Evolutionary conservation across 177 flowering plant genomes (phyloP).

Genomic region (Telopea speciosissima): DNA sequence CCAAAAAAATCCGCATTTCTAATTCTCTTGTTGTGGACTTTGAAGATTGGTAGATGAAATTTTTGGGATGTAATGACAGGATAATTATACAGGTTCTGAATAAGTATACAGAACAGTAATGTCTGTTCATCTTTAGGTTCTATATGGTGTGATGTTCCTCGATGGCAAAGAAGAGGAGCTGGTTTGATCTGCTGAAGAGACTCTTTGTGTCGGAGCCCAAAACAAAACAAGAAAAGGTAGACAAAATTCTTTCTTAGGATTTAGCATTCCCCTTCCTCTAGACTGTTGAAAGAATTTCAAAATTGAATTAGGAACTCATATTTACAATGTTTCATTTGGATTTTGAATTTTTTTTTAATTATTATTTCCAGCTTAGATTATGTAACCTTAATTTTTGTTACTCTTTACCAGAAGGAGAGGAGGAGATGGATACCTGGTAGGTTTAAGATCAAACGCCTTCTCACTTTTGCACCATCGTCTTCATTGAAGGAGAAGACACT

Average conservation of each 20-base stretch:
- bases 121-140: background rate
- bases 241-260: background rate
- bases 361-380: too few species aligned
- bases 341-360: too few species aligned
- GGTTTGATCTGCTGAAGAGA: conserved; percentile 47
- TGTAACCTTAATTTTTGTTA: background rate
- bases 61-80: background rate
- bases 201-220: conserved; percentile 38
- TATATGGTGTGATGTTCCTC: conserved; percentile 24
- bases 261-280: background rate
- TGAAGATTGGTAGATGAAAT: background rate
- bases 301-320: too few species aligned
- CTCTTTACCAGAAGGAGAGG: conserved; percentile 31
- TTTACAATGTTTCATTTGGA: too few species aligned
- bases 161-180: conserved; percentile 64
- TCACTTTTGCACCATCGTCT: conserved; percentile 34
- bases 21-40: background rate
- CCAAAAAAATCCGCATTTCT: too few species aligned
- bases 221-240: conserved; percentile 44
- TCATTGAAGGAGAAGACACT: conserved; percentile 18
- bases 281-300: too few species aligned
- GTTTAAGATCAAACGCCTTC: conserved; percentile 28
- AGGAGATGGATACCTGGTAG: conserved; percentile 48
- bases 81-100: background rate
- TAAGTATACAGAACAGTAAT: background rate